Evolutionary conservation across 768 basidiomycete genomes (phyloP).

Genomic region (Tylopilus felleus): DNA sequence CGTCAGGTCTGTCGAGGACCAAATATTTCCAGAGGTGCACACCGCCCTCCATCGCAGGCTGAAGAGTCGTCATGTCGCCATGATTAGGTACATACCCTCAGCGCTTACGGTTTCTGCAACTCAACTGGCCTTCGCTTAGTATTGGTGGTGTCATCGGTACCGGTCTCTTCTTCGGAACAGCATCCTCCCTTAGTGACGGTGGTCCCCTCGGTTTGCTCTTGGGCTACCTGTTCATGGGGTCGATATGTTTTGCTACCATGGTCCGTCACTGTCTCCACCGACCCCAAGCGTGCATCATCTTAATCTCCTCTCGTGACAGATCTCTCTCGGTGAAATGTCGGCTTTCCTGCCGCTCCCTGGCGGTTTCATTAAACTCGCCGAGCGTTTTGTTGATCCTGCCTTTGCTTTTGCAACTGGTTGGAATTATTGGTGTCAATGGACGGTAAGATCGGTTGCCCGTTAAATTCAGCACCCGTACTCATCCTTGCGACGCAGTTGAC

Average conservation of each 20-base stretch:
- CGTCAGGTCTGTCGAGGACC: not conserved
- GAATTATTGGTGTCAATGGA: conserved; percentile 6
- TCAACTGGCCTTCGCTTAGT: not conserved
- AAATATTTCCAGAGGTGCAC: not conserved
- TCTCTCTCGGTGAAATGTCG: conserved; percentile 3
- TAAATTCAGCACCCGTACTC: not conserved
- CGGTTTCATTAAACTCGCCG: conserved; percentile 4
- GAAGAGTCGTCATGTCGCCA: conserved; percentile 1
- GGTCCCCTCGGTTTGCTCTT: conserved; percentile 3
- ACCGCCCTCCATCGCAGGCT: not conserved
- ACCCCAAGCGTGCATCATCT: not conserved
- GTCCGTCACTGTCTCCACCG: not conserved
- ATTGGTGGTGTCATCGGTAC: conserved; percentile 3
- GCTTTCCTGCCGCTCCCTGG: conserved; percentile 1
- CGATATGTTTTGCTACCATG: conserved; percentile 1
- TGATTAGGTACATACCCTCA: not conserved
- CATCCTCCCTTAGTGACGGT: not conserved
- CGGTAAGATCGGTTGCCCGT: not conserved
- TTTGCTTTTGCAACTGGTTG: conserved; percentile 4
- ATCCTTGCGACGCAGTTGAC: not conserved
- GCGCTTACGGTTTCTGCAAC: not conserved
- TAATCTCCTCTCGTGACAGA: not conserved
- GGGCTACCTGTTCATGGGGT: not conserved
- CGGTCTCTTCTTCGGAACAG: conserved; percentile 1
- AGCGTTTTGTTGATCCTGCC: conserved; percentile 2